These are phyloP conservation scores for Scenedesmus sp. DNA, from an alignment of 163 green algal genomes.

Conservation along the genomic window DNA sequence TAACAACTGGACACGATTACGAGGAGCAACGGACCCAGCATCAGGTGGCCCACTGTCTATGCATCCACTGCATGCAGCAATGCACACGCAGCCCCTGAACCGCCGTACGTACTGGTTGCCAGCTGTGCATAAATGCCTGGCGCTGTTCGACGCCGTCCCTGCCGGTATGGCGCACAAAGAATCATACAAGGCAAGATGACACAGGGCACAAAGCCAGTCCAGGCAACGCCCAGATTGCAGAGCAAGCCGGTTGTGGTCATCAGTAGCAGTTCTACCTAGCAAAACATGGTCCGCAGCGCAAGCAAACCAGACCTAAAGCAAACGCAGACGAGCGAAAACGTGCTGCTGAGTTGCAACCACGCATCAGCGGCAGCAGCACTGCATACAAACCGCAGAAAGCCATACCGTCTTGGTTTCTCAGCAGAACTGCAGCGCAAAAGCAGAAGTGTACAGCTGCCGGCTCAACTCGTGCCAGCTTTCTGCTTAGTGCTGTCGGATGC, in stretches of 20 bases:
- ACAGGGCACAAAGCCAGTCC: neutral
- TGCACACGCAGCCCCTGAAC: neutral
- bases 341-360: neutral
- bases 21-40: neutral
- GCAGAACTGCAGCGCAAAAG: constrained; percentile 10
- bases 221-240: neutral
- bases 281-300: neutral
- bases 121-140: neutral
- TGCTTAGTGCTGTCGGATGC: neutral
- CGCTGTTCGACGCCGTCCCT: neutral
- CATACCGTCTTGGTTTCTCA: neutral
- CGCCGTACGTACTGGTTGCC: neutral
- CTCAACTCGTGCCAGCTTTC: neutral
- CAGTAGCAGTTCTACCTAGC: neutral
- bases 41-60: neutral
- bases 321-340: neutral
- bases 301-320: neutral
- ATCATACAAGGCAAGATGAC: neutral
- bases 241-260: neutral
- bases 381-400: neutral
- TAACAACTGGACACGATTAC: neutral
- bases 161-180: neutral
- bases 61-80: neutral
- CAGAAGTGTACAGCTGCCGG: neutral
- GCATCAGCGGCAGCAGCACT: neutral